These are phyloP conservation scores for Elasticomyces elasticus DNA, from an alignment of 495 filamentous ascomycete genomes.

Conservation along the genomic window DNA sequence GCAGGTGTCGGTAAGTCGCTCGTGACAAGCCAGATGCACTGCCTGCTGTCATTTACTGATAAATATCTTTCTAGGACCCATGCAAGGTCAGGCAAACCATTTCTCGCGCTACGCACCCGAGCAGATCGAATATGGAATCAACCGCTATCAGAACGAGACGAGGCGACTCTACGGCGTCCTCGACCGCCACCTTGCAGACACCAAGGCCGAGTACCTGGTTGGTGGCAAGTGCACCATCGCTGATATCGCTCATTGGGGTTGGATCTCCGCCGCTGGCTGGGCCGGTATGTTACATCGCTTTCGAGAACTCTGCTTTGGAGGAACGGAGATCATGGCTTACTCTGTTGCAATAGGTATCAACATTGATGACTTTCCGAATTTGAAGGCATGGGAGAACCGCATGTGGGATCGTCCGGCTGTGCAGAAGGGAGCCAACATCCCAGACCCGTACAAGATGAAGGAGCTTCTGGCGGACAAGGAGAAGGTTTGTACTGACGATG, in stretches of 20 bases:
- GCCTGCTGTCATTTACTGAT: not conserved
- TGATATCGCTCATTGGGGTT: conserved; percentile 12
- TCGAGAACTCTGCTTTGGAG: no score
- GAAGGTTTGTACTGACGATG: conserved; percentile 11
- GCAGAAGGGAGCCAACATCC: conserved; percentile 73
- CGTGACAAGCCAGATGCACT: not conserved
- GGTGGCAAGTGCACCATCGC: conserved; percentile 65
- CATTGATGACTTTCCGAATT: conserved; percentile 62
- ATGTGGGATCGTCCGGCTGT: conserved; percentile 57
- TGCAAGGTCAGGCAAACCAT: conserved; percentile 92
- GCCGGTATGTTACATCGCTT: no score
- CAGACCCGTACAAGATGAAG: conserved; percentile 53
- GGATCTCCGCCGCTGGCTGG: conserved; percentile 18
- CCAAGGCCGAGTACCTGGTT: conserved; percentile 49
- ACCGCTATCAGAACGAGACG: conserved; percentile 74
- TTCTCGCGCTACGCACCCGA: conserved; percentile 81
- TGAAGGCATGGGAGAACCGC: conserved; percentile 56
- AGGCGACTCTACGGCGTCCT: conserved; percentile 71
- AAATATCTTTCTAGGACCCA: conserved; percentile 48
- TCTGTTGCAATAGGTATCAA: no score
- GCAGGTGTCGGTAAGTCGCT: conserved; percentile 46
- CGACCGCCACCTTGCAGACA: conserved; percentile 57
- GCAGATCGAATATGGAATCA: conserved; percentile 74
- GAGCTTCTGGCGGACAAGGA: conserved; percentile 59
- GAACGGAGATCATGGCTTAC: no score